phyloP scores from a whole-genome alignment of 108 stramenopile genomes.

The Cyclotella cryptica region DNA sequence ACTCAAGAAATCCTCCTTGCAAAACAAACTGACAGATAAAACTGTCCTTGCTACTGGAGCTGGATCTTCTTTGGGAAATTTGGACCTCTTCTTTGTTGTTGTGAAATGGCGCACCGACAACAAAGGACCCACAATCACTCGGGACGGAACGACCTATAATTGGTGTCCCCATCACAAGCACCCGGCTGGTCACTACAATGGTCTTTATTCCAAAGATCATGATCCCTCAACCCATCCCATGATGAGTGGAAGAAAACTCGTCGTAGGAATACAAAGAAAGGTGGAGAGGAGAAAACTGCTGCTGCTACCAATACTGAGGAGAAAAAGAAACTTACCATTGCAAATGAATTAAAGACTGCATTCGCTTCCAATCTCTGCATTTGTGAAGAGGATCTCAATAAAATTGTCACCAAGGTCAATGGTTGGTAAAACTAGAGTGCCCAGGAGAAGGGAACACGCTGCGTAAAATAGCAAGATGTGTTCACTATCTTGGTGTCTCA shows the following conservation, averaged over 20 bases:
- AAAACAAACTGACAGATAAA: constrained; percentile 3
- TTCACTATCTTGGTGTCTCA: constrained; percentile 3
- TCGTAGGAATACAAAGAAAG: neutral
- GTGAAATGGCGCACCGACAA: neutral
- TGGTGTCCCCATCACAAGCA: no score
- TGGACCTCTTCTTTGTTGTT: neutral
- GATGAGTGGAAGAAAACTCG: constrained; percentile 1
- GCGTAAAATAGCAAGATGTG: no score
- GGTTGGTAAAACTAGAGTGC: constrained; percentile 16
- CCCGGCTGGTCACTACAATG: no score
- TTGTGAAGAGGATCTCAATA: constrained; percentile 10
- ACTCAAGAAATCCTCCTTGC: no score
- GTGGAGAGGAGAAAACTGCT: neutral
- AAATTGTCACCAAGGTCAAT: neutral
- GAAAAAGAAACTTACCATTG: neutral
- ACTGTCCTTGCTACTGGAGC: neutral
- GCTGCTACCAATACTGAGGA: no score
- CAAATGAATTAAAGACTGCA: no score
- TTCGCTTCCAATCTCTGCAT: no score
- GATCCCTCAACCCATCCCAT: neutral
- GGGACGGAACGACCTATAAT: neutral
- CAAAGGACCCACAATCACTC: neutral
- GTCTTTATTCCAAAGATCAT: constrained; percentile 16
- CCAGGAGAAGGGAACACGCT: constrained; percentile 7
- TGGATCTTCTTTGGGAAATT: neutral